Evolutionary conservation across 371 early-diverging fungal species (phyloP).

Genomic region (Syncephalastrum contaminatum): DNA sequence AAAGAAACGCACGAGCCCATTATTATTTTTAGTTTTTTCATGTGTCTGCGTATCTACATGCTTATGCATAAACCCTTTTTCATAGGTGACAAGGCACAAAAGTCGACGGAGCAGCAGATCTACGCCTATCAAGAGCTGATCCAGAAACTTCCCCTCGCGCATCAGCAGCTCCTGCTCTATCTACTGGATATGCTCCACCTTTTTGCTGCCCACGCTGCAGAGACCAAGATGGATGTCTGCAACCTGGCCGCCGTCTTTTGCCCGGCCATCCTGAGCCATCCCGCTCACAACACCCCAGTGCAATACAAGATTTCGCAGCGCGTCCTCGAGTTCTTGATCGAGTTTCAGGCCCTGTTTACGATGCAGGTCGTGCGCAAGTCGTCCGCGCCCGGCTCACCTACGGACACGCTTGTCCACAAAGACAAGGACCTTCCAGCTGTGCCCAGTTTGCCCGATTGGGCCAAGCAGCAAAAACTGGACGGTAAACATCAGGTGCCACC

Average conservation of each 20-base stretch:
- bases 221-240: constrained; percentile 54
- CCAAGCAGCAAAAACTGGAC: too few species aligned
- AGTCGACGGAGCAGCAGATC: neutral
- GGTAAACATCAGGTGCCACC: too few species aligned
- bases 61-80: constrained; percentile 34
- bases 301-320: constrained; percentile 58
- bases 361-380: constrained; percentile 17
- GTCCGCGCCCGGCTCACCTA: too few species aligned
- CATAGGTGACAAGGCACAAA: constrained; percentile 8
- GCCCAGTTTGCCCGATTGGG: too few species aligned
- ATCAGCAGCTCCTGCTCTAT: constrained; percentile 62
- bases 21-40: neutral
- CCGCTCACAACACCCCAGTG: constrained; percentile 53
- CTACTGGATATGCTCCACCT: constrained; percentile 57
- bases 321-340: constrained; percentile 59
- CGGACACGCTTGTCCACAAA: too few species aligned
- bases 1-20: too few species aligned
- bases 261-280: constrained; percentile 57
- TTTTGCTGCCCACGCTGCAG: constrained; percentile 47
- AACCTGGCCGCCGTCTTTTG: constrained; percentile 65
- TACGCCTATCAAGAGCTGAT: constrained; percentile 51
- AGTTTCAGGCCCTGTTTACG: constrained; percentile 43
- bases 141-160: constrained; percentile 51
- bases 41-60: neutral
- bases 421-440: too few species aligned